These are phyloP conservation scores for Aspergillus japonicus DNA, from an alignment of 2,329 filamentous ascomycete genomes.

Conservation along the genomic window DNA sequence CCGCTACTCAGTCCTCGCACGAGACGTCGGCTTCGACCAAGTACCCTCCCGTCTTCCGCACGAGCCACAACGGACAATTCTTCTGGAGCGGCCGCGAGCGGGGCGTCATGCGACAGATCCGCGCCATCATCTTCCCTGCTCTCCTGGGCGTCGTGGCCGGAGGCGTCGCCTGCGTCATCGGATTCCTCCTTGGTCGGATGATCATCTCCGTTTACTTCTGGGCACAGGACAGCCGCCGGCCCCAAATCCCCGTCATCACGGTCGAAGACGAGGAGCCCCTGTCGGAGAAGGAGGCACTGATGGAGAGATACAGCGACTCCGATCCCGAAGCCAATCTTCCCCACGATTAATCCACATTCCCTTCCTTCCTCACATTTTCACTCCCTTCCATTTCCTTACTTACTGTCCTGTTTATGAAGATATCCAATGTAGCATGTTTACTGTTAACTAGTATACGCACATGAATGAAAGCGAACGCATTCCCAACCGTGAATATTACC, in stretches of 20 bases:
- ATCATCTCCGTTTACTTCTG: constrained; percentile 9
- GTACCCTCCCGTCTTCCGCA: constrained; percentile 9
- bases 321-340: neutral
- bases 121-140: constrained; percentile 40
- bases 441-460: neutral
- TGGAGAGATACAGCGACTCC: constrained; percentile 4
- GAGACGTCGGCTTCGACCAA: neutral
- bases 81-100: constrained; percentile 22
- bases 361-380: neutral
- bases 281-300: constrained; percentile 20
- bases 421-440: constrained; percentile 12
- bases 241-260: neutral
- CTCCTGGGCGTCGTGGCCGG: constrained; percentile 39
- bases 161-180: constrained; percentile 37
- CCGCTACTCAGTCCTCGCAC: neutral
- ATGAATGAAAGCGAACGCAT: neutral
- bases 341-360: neutral
- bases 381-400: neutral
- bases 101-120: constrained; percentile 30
- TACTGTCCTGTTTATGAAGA: neutral
- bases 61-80: constrained; percentile 20
- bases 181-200: constrained; percentile 36
- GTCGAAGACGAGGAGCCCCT: constrained; percentile 9
- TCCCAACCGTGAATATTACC: neutral
- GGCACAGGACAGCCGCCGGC: constrained; percentile 6